These are phyloP conservation scores for Candida andamanensis DNA, from an alignment of 805 yeast genomes.

Conservation along the genomic window DNA sequence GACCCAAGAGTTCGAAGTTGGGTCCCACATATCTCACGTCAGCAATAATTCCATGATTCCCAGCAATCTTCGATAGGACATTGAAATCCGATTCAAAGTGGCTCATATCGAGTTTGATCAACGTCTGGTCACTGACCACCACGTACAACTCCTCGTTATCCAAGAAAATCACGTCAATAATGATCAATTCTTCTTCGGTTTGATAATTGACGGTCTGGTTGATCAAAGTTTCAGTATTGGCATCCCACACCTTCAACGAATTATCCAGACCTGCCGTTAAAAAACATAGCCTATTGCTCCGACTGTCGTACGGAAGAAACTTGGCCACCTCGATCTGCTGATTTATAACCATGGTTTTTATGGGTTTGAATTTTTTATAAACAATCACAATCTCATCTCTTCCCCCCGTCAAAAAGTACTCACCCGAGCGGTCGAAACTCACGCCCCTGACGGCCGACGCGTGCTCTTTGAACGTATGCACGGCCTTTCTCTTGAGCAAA, in stretches of 20 bases:
- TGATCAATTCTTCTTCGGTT: slow-evolving; percentile 68
- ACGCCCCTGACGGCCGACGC: slow-evolving; percentile 82
- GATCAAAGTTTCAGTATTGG: slow-evolving; percentile 42
- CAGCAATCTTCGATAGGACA: slow-evolving; percentile 57
- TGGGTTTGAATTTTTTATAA: slow-evolving; percentile 52
- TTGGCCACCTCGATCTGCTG: slow-evolving; percentile 74
- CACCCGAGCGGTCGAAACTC: slow-evolving; percentile 52
- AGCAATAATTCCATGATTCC: slow-evolving; percentile 93
- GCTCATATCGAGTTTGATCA: slow-evolving; percentile 43
- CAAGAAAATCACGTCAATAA: slow-evolving; percentile 50
- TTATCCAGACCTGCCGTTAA: slow-evolving; percentile 79
- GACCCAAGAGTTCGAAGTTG: slow-evolving; percentile 50
- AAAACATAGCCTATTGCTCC: slow-evolving; percentile 31
- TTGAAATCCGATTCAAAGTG: slow-evolving; percentile 4
- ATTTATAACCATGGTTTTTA: slow-evolving; percentile 64
- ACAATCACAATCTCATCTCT: slow-evolving; percentile 74
- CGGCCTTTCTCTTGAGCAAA: slow-evolving; percentile 67
- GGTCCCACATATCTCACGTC: slow-evolving; percentile 80
- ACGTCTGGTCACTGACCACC: slow-evolving; percentile 81
- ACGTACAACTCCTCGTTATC: slow-evolving; percentile 31
- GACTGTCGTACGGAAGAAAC: slow-evolving; percentile 23
- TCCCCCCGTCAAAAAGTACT: slow-evolving; percentile 71
- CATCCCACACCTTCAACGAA: slow-evolving; percentile 60
- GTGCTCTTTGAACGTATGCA: slow-evolving; percentile 66
- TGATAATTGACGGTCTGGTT: slow-evolving; percentile 46